Conservation (phyloP, 2,329 filamentous ascomycete genomes). For the Sporothrix humicola region DNA sequence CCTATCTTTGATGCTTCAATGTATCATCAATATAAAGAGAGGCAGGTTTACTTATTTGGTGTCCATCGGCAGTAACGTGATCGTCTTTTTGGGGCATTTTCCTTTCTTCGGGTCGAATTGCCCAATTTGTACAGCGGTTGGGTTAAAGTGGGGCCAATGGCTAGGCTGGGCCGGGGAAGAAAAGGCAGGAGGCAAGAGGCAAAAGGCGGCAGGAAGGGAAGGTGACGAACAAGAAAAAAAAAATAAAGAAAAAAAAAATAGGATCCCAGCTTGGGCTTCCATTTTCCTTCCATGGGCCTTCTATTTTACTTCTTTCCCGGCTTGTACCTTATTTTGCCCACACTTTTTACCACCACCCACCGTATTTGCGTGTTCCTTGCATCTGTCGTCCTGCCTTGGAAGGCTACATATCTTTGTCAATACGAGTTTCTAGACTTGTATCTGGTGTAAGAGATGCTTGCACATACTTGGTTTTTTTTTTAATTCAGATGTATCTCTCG, state of each 20-base stretch:
- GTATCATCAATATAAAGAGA: too few species aligned
- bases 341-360: not conserved
- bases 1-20: too few species aligned
- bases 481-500: not conserved
- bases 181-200: not conserved
- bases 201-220: not conserved
- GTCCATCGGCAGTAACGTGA: constrained; percentile 13
- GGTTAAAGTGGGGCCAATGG: not conserved
- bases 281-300: not conserved
- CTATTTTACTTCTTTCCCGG: not conserved
- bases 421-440: not conserved
- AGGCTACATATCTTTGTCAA: not conserved
- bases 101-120: not conserved
- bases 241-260: not conserved
- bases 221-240: too few species aligned
- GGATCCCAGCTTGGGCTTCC: not conserved
- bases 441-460: not conserved
- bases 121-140: not conserved
- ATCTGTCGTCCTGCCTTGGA: constrained; percentile 9
- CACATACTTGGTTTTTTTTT: too few species aligned
- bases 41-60: not conserved
- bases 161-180: not conserved
- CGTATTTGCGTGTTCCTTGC: constrained; percentile 12
- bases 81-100: not conserved
- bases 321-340: not conserved